Percentiles rank a stretch among this genome's conserved stretches.
These are phyloP conservation scores for Eremochloa ophiuroides DNA, from an alignment of 176 grass and related monocot genomes.

Conservation along the genomic window DNA sequence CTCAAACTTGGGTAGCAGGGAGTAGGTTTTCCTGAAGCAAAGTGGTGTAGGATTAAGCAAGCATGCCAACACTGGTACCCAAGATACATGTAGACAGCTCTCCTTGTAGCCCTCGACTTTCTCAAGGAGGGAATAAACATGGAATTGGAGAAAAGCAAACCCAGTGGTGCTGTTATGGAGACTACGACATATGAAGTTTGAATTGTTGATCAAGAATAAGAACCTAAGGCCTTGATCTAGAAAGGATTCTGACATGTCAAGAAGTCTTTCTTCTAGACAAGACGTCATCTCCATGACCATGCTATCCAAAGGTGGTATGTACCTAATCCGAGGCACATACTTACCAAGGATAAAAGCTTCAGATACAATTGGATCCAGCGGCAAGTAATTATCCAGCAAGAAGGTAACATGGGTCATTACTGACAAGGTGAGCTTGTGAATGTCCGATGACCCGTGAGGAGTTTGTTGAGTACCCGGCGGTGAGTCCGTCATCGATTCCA, in stretches of 20 bases:
- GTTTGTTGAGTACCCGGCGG: background rate
- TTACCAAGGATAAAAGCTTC: background rate
- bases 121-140: background rate
- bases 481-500: background rate
- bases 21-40: background rate
- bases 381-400: background rate
- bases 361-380: background rate
- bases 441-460: background rate
- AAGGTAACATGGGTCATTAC: background rate
- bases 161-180: background rate
- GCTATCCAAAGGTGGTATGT: background rate
- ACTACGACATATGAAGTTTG: background rate
- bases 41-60: background rate
- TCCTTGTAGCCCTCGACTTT: background rate
- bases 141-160: background rate
- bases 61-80: background rate
- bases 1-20: background rate
- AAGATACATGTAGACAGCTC: background rate
- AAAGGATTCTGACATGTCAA: background rate
- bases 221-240: background rate
- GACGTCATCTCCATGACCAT: background rate
- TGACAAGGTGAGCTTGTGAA: background rate
- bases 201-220: background rate
- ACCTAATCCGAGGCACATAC: too few species aligned
- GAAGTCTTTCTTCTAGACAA: background rate